A percentile compares a stretch with the other conserved stretches of the same genome.
Evolutionary conservation across 2,329 filamentous ascomycete genomes (phyloP).

Genomic region (Diplodia corticola): DNA sequence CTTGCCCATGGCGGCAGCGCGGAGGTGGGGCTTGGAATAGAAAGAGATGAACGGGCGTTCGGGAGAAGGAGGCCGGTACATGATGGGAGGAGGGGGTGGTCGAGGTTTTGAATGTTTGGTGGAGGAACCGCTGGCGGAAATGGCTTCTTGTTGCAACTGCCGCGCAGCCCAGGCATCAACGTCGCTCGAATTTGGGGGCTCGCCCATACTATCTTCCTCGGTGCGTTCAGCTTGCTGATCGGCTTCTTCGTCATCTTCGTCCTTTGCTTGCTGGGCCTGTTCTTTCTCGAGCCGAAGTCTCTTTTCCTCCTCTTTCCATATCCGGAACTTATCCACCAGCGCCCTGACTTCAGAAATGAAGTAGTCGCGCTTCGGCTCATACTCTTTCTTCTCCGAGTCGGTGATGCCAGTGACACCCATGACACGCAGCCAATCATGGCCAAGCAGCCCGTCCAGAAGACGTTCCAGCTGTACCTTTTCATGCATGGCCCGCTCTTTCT

Average conservation of each 20-base stretch:
- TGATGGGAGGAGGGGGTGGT: slow-evolving; percentile 25
- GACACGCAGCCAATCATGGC: slow-evolving; percentile 87
- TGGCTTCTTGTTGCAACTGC: slow-evolving; percentile 71
- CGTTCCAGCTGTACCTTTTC: slow-evolving; percentile 67
- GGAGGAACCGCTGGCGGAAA: slow-evolving; percentile 17
- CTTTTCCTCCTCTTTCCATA: slow-evolving; percentile 90
- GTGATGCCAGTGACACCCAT: slow-evolving; percentile 88
- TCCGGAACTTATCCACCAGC: slow-evolving; percentile 82
- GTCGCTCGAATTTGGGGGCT: slow-evolving; percentile 61
- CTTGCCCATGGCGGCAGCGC: slow-evolving; percentile 75
- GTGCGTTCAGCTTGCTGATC: slow-evolving; percentile 36
- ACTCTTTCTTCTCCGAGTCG: slow-evolving; percentile 81
- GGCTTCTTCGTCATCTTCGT: slow-evolving; percentile 50
- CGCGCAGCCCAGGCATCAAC: slow-evolving; percentile 70
- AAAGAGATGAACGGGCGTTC: slow-evolving; percentile 79
- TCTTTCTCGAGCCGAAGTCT: slow-evolving; percentile 75
- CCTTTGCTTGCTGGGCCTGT: slow-evolving; percentile 54
- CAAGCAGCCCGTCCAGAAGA: slow-evolving; percentile 77
- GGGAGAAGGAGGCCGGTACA: slow-evolving; percentile 33
- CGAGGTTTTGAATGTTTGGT: slow-evolving; percentile 9
- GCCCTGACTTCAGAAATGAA: slow-evolving; percentile 81
- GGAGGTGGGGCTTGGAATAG: slow-evolving; percentile 75
- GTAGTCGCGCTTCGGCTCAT: slow-evolving; percentile 79
- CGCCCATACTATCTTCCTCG: slow-evolving; percentile 34
- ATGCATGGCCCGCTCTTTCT: slow-evolving; percentile 65